phyloP scores from a whole-genome alignment of 371 early-diverging fungal genomes.

The Mortierella sp. region DNA sequence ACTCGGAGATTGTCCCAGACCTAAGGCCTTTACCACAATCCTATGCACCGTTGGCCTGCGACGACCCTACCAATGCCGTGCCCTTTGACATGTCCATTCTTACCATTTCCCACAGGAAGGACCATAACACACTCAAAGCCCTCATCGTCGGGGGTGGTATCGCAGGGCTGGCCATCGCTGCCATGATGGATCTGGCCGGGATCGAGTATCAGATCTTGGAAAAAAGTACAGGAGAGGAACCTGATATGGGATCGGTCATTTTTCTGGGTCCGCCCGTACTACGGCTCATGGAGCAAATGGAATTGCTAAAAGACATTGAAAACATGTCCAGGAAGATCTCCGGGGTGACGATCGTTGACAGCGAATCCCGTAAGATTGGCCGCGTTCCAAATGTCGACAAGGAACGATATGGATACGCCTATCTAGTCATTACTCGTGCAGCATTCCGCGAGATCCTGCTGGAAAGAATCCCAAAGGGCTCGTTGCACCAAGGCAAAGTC shows the following conservation, averaged over 20 bases:
- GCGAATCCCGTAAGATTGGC: constrained; percentile 20
- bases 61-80: constrained; percentile 25
- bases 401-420: constrained; percentile 34
- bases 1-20: constrained; percentile 5
- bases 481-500: constrained; percentile 26
- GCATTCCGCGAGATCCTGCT: constrained; percentile 23
- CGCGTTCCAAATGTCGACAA: constrained; percentile 19
- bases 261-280: constrained; percentile 37
- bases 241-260: constrained; percentile 7
- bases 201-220: constrained; percentile 49
- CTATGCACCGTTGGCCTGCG: constrained; percentile 28
- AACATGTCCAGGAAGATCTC: constrained; percentile 7
- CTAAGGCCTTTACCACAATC: constrained; percentile 34
- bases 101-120: constrained; percentile 38
- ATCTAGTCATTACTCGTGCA: constrained; percentile 9
- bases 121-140: constrained; percentile 35
- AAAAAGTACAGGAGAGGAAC: constrained; percentile 21
- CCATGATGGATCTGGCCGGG: constrained; percentile 45
- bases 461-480: constrained; percentile 7
- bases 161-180: constrained; percentile 30
- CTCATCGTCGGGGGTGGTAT: constrained; percentile 47
- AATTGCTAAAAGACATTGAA: constrained; percentile 22
- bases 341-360: constrained; percentile 25
- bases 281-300: constrained; percentile 47
- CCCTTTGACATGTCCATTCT: constrained; percentile 53